Evolutionary conservation across 139 green algal species (phyloP).

Genomic region (Trebouxia sp.): DNA sequence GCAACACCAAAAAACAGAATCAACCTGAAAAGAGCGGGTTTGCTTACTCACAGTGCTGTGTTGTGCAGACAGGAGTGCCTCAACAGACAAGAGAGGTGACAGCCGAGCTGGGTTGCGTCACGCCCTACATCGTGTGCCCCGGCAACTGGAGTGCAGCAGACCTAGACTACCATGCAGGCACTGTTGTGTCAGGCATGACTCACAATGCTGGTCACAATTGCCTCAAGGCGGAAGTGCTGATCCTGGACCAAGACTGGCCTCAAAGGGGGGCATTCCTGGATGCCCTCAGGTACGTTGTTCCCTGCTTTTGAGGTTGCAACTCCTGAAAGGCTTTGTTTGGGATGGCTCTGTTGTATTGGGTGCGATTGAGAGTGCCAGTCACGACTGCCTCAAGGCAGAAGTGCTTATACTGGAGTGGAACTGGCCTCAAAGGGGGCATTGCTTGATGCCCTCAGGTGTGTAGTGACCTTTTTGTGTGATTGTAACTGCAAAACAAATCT

Average conservation of each 20-base stretch:
- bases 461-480: neutral
- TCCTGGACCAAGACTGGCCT: constrained; percentile 70
- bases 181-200: constrained; percentile 57
- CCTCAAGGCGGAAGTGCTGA: constrained; percentile 73
- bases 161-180: constrained; percentile 71
- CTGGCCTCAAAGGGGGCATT: too few relatives aligned
- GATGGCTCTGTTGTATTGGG: neutral
- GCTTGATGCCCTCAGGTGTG: constrained; percentile 40
- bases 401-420: neutral
- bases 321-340: neutral
- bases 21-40: too few relatives aligned
- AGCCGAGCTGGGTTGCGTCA: constrained; percentile 86
- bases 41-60: too few relatives aligned
- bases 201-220: constrained; percentile 86
- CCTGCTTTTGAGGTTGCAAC: neutral
- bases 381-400: neutral
- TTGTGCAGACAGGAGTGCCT: constrained; percentile 31
- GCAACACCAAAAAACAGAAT: neutral
- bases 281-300: constrained; percentile 38
- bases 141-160: constrained; percentile 64
- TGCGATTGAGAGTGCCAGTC: neutral
- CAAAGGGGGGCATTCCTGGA: constrained; percentile 66
- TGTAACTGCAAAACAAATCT: too few relatives aligned
- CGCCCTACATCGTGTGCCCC: constrained; percentile 82
- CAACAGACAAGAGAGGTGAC: constrained; percentile 54